phyloP scores from a whole-genome alignment of 441 rosid genomes.

The Pelargonium fulgidum region DNA sequence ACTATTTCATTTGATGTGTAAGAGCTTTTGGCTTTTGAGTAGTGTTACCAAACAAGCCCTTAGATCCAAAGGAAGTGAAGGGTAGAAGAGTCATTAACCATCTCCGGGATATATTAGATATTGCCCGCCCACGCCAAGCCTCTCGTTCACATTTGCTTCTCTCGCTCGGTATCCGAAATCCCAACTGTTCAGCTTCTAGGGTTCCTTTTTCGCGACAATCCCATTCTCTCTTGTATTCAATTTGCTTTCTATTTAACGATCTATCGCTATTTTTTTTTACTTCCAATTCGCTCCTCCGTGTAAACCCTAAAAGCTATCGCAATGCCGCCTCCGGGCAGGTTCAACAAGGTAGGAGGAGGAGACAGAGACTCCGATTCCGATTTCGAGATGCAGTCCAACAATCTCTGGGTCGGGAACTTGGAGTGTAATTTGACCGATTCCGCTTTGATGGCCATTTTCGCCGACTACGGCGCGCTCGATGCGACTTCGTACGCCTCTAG shows the following conservation, averaged over 20 bases:
- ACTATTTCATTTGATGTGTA: too few species aligned
- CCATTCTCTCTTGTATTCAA: too few species aligned
- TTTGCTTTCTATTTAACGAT: too few species aligned
- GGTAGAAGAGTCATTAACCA: neutral
- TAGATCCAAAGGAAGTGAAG: neutral
- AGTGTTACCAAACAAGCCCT: too few species aligned
- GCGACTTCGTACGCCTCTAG: conserved; percentile 54
- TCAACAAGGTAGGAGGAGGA: conserved; percentile 21
- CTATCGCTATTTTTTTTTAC: neutral
- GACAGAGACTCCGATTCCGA: conserved; percentile 21
- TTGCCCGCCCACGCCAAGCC: too few species aligned
- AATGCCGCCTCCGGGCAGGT: conserved; percentile 38
- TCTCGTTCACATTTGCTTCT: too few species aligned
- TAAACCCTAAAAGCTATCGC: neutral
- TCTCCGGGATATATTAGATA: too few species aligned
- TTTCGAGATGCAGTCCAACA: conserved; percentile 44
- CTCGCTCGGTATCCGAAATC: too few species aligned
- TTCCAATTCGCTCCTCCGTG: neutral
- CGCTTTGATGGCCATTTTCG: conserved; percentile 53
- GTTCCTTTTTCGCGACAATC: too few species aligned
- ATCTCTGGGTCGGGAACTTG: conserved; percentile 80
- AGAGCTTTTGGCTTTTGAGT: too few species aligned
- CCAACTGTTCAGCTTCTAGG: too few species aligned
- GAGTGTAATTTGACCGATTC: conserved; percentile 42
- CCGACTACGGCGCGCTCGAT: conserved; percentile 52